Evolutionary conservation across 192 early-diverging fungal genomes (phyloP).

Genomic region (Entomortierella parvispora): DNA sequence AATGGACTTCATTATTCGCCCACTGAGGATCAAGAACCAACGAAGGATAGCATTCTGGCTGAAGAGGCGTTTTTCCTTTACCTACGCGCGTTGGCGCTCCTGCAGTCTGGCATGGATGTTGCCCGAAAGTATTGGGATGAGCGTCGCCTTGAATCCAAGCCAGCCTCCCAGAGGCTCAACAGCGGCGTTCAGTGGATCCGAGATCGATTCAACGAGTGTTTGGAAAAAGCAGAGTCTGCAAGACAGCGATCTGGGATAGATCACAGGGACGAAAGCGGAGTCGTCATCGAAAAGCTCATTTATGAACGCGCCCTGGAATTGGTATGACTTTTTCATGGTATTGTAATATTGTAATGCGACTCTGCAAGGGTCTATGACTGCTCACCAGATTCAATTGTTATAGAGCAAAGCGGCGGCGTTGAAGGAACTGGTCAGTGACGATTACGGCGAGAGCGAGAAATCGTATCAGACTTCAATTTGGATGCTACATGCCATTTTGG

Average conservation of each 20-base stretch:
- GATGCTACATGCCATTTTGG: conserved; percentile 80
- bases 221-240: conserved; percentile 82
- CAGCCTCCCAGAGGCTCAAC: conserved; percentile 53
- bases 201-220: conserved; percentile 88
- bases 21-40: conserved; percentile 43
- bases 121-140: conserved; percentile 67
- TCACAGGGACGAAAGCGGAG: conserved; percentile 60
- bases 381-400: not conserved
- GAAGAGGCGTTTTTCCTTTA: conserved; percentile 81
- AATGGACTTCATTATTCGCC: conserved; percentile 27
- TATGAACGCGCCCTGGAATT: conserved; percentile 80
- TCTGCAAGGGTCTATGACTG: no score
- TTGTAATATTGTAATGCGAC: not conserved
- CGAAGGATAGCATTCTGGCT: conserved; percentile 53
- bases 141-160: conserved; percentile 51
- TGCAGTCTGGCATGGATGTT: conserved; percentile 66
- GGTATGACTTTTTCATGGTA: conserved; percentile 44
- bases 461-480: conserved; percentile 80
- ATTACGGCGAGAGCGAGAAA: conserved; percentile 73
- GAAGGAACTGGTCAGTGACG: conserved; percentile 71
- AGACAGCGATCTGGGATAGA: conserved; percentile 62
- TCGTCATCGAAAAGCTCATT: conserved; percentile 73
- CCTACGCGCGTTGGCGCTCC: conserved; percentile 70
- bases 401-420: conserved; percentile 70
- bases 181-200: conserved; percentile 89